Evolutionary conservation across 2,329 filamentous ascomycete species (phyloP), one percentile per base, ranked within the genome.

Genomic region (Rhinocladiella mackenziei): DNA sequence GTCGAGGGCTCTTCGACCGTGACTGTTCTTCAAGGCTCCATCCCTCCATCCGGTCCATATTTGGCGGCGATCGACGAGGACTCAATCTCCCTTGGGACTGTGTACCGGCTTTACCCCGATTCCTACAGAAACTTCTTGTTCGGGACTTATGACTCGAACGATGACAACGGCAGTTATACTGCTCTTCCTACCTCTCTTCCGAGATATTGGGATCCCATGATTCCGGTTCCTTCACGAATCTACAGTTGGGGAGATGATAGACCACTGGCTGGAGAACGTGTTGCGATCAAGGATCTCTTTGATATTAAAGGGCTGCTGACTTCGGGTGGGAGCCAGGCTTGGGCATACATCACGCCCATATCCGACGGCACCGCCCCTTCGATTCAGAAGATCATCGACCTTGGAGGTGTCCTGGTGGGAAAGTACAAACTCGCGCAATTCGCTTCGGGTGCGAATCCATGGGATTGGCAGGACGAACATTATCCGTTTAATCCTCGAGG

Each of bases 401-500:
- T 50, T n/a, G 54, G 54, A 13, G 54, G 52, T 5, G 36, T 50
- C 3, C 23, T 56, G 13, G 39, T 55, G 6, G 54, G 54, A 13
- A 50, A 55, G 34, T 19, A 50, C 14, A 54, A 55, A 33, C 47
- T 50, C 5, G 51, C 46, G 10, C 50, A 56, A 23, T 55, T 56
- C 28, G 52, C 50, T 9, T 44, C 53, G 41, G 54, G 50, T 8
- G 18, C 45, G n/a, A 44, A 53, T 25, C 43, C 50, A 10, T 35
- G 22, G 17, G 50, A 55, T 14, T 55, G 63, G 62, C 58, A 63
- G 1, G 64, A 68, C 34, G 62, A 60, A 29, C 58, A 62, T 39
- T 61, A 56, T 17, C 65, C 66, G 1, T 67, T 65, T 49, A 68
- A 68, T 31, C 61, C 64, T 9, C 55, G 64, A 11, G 64, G 62